Evolutionary conservation across 2,329 filamentous ascomycete genomes (phyloP), one percentile per base, ranked within the genome.

Genomic region (Fusarium piperis): DNA sequence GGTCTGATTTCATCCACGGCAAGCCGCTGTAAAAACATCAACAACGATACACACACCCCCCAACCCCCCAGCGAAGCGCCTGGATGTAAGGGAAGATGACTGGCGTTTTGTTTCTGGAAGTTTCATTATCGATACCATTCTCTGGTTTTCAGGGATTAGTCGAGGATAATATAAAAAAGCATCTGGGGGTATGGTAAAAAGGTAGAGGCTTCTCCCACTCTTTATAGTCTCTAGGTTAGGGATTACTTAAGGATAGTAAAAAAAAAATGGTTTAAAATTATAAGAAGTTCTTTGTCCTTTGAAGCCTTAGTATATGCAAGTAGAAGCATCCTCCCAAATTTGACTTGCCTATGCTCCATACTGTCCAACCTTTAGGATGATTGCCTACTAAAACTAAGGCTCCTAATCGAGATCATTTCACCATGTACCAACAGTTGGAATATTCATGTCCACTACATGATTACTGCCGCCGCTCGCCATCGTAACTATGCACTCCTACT

Each of bases 1-100:
- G 96, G 96, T 97, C 94, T 74, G 92, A 98, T 78, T 99, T 98
- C 82, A 93, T 97, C 78, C 94, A 94, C 73, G 92, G 92, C 78
- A 94, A 94, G 88, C 92, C 91, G 59, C 84, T 94, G 85, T 94
- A 90, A 85, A 84, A 73, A 44, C 56, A 67, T 48, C 23, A 48
- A 28, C 23, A 48, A 48, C 15, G 44, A 48, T n/a, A 48, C 44
- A 48, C 44, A 48, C 44, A 38, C 36, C 9, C 15, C 41, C 65
- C 61, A n/a, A 48, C 4, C 56, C 23, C 48, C 36, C 46, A 63
- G 53, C 35, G 58, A 36, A 62, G 56, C 62, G 48, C 28, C 60
- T 57, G 32, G 61, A 65, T 53, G 12, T 58, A 58, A 33, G 59
- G 58, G 63, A 63, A 52, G 59, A 33, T 46, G 67, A 58, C 64